These are phyloP conservation scores for Boletus sp. DNA, from an alignment of 1,284 basidiomycete genomes.

Conservation along the genomic window DNA sequence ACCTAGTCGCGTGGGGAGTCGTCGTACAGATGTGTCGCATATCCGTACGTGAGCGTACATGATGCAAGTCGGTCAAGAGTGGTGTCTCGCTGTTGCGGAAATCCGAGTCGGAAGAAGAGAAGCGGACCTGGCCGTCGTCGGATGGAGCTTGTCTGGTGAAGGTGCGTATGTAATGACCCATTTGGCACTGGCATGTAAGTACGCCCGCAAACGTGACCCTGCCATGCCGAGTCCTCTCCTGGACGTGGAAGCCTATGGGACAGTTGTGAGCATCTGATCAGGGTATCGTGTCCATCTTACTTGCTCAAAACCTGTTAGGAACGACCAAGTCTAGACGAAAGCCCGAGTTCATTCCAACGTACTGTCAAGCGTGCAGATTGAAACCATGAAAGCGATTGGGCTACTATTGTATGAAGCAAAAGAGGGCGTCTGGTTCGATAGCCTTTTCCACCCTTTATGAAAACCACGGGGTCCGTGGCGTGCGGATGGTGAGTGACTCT, in stretches of 20 bases:
- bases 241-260: background rate
- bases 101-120: background rate
- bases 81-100: background rate
- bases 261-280: background rate
- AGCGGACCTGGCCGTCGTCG: constrained; percentile 1
- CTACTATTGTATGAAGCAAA: no score
- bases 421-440: background rate
- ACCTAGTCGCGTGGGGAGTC: constrained; percentile 12
- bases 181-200: background rate
- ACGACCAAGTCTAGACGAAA: no score
- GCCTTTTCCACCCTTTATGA: constrained; percentile 4
- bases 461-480: constrained; percentile 9
- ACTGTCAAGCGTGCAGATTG: no score
- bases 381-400: background rate
- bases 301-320: no score
- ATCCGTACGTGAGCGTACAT: constrained; percentile 21
- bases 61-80: background rate
- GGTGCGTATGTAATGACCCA: constrained; percentile 8
- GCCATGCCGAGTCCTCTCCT: background rate
- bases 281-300: no score
- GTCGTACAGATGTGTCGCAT: constrained; percentile 12
- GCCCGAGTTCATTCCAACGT: no score
- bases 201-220: background rate
- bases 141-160: constrained; percentile 18
- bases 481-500: constrained; percentile 7